These are phyloP conservation scores for Nakaseomyces nivariensis DNA, from an alignment of 1,139 yeast species.

Conservation along the genomic window DNA sequence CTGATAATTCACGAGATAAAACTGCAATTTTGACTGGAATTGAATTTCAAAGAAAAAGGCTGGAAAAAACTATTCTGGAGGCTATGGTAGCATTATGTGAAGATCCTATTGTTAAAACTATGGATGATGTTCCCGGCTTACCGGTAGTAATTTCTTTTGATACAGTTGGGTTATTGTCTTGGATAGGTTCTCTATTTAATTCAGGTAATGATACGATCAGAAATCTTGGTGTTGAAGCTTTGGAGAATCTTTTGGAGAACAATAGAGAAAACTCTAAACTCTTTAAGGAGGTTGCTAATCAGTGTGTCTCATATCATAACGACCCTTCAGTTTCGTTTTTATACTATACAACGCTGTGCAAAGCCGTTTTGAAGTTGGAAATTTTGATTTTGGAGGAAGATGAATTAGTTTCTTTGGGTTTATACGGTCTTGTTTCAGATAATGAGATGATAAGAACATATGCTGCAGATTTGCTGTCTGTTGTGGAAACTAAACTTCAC, in stretches of 20 bases:
- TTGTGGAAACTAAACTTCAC: conserved; percentile 27
- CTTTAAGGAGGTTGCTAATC: conserved; percentile 51
- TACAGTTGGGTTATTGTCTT: conserved; percentile 53
- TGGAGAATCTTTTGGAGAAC: conserved; percentile 51
- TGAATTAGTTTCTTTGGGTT: conserved; percentile 28
- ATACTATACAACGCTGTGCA: conserved; percentile 64
- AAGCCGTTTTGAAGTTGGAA: conserved; percentile 33
- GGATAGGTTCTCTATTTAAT: conserved; percentile 66
- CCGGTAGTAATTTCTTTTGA: conserved; percentile 55
- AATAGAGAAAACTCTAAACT: conserved; percentile 52
- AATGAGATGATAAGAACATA: conserved; percentile 26
- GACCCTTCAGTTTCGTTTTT: conserved; percentile 46
- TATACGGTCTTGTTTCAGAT: conserved; percentile 27
- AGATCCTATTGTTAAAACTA: conserved; percentile 47
- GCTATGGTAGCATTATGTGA: conserved; percentile 78
- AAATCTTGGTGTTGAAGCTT: conserved; percentile 61
- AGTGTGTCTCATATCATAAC: conserved; percentile 55
- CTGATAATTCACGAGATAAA: conserved; percentile 37
- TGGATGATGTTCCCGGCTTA: conserved; percentile 33
- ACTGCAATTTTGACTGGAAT: conserved; percentile 47
- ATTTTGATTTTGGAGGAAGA: conserved; percentile 26
- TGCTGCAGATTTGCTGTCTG: conserved; percentile 28
- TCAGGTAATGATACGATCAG: conserved; percentile 52
- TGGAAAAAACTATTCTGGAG: conserved; percentile 65
- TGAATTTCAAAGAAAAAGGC: conserved; percentile 67